Conservation (phyloP, 495 filamentous ascomycete species). For the Evernia prunastri region DNA sequence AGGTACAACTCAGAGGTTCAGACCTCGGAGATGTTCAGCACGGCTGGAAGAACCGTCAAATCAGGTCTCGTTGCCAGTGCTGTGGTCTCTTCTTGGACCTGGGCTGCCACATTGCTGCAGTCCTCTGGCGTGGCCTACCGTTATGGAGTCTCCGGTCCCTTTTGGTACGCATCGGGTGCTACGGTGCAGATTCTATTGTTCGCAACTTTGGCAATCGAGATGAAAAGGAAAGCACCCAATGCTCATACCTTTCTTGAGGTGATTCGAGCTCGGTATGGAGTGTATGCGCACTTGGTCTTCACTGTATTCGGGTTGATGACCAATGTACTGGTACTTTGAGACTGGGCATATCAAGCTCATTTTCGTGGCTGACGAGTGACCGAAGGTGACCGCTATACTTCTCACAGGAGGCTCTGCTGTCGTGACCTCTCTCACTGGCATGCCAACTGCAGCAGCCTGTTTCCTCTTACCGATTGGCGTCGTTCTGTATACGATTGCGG, state of each 20-base stretch:
- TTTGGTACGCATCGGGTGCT: constrained; percentile 72
- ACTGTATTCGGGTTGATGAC: constrained; percentile 77
- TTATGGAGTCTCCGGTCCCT: constrained; percentile 89
- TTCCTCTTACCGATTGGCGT: constrained; percentile 86
- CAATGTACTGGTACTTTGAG: constrained; percentile 54
- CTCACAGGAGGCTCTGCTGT: constrained; percentile 88
- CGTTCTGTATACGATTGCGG: constrained; percentile 68
- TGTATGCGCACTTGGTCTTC: constrained; percentile 63
- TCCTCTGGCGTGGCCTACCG: constrained; percentile 83
- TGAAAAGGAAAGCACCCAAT: constrained; percentile 82
- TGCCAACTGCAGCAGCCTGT: constrained; percentile 81
- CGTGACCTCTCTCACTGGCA: constrained; percentile 75
- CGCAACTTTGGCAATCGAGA: constrained; percentile 86
- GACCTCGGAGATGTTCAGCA: constrained; percentile 96
- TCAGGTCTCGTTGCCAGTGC: constrained; percentile 89
- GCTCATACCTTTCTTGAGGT: constrained; percentile 84
- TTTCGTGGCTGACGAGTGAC: not conserved
- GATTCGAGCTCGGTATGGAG: constrained; percentile 55
- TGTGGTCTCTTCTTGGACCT: constrained; percentile 92
- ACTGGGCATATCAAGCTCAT: not conserved
- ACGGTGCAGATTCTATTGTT: constrained; percentile 71
- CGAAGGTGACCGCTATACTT: constrained; percentile 71
- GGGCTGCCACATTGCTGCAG: constrained; percentile 71
- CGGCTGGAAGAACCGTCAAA: constrained; percentile 89
- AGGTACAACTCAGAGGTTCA: constrained; percentile 90